These are phyloP conservation scores for Copromyces sp. DNA, from an alignment of 495 filamentous ascomycete species.

Conservation along the genomic window DNA sequence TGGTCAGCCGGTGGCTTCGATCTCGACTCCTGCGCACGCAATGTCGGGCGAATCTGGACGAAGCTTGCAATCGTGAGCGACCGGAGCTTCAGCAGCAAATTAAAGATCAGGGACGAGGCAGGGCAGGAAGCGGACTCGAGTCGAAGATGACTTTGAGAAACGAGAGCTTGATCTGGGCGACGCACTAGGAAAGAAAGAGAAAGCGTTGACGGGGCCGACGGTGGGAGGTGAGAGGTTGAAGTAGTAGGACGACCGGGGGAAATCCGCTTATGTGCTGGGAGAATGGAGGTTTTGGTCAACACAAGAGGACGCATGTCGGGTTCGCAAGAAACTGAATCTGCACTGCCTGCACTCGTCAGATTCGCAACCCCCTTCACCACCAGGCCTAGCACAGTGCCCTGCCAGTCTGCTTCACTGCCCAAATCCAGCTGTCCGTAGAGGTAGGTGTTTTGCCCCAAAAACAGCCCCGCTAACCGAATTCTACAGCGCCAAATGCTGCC, in stretches of 20 bases:
- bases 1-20: constrained; percentile 13
- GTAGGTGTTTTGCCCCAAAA: background rate
- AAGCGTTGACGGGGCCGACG: background rate
- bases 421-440: background rate
- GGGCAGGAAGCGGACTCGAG: background rate
- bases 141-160: background rate
- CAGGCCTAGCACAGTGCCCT: background rate
- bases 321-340: background rate
- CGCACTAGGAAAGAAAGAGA: background rate
- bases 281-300: background rate
- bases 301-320: background rate
- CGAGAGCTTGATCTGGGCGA: background rate
- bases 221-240: background rate
- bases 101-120: constrained; percentile 1
- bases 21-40: constrained; percentile 16
- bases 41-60: constrained; percentile 5
- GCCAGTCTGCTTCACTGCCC: background rate
- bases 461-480: background rate
- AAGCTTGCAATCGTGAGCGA: constrained; percentile 14
- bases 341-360: background rate
- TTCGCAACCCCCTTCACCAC: background rate
- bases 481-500: background rate
- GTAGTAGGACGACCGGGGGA: background rate
- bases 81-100: constrained; percentile 2
- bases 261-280: background rate